Base-by-base conservation (phyloP, 805 yeast species). In the Torulaspora indica region DNA sequence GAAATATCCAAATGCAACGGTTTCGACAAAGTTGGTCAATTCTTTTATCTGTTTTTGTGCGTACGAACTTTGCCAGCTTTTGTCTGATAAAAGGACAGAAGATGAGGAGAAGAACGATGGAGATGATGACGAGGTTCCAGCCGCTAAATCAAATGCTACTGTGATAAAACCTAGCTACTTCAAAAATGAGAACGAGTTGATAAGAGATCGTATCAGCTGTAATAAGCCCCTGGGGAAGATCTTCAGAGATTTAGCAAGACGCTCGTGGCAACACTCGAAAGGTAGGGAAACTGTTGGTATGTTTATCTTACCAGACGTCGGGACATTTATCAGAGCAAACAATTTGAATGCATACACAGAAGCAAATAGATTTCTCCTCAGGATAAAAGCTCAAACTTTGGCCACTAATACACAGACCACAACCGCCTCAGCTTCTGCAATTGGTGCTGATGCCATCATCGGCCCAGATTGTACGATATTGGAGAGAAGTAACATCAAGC, bases 361-460 rank as follows among this genome's bases (percentile, higher is more conserved):
- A 67, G 89, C 95, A 15, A 93, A 89, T 61, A 73, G 98, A 49
- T 74, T 77, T 57, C 73, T 83, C 45, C 75, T 91, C 76, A 84
- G 78, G 58, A 61, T 74, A 32, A 79, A 78, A 55, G 90, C 90
- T 1, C 69, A 69, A 44, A 50, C 53, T 52, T 58, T 57, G 54
- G 53, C 45, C 42, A 45, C 60, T 17, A 57, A 58, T 56, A 60
- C 51, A 18, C 49, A 45, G 14, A 53, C 54, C 14, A 54, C 55
- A 22, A 47, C 58, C 40, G 48, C 56, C 10, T 47, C 57, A 4
- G 55, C 64, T 4, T 91, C 96, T 1, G 82, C 83, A 12, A 78
- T 93, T 28, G 97, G 98, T 44, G 82, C 81, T 8, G 98, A 91
- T 64, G 85, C 95, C 0, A 64, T 82, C 30, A 81, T 91, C 9